Evolutionary conservation across 306 rosid genomes (phyloP).

Genomic region (Gastrolobium villosum): DNA sequence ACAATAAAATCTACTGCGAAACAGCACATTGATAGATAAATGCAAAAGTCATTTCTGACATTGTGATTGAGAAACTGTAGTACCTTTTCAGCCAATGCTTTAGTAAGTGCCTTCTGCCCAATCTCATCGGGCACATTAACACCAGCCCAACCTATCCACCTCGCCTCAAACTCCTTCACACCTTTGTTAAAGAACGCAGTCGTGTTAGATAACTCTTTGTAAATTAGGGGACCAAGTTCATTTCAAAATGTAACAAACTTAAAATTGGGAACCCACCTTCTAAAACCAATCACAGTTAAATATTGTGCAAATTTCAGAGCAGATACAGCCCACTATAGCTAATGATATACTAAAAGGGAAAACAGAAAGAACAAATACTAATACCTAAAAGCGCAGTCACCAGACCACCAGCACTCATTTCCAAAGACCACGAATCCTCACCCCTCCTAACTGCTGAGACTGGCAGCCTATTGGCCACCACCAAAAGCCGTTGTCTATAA

Average conservation of each 20-base stretch:
- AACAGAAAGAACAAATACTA: slow-evolving; percentile 22
- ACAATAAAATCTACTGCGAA: slow-evolving; percentile 21
- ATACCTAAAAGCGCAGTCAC: slow-evolving; percentile 90
- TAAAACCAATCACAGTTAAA: slow-evolving; percentile 37
- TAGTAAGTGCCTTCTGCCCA: slow-evolving; percentile 89
- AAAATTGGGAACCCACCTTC: slow-evolving; percentile 15
- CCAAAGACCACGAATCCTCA: slow-evolving; percentile 89
- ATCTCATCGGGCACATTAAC: slow-evolving; percentile 87
- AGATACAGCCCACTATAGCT: slow-evolving; percentile 17
- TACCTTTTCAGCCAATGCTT: slow-evolving; percentile 91
- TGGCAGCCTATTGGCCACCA: slow-evolving; percentile 92
- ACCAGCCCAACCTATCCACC: slow-evolving; percentile 99
- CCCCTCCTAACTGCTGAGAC: slow-evolving; percentile 89
- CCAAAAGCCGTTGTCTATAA: slow-evolving; percentile 75
- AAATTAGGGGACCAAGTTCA: slow-evolving; percentile 35
- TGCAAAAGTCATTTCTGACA: slow-evolving; percentile 2
- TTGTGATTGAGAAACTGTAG: slow-evolving; percentile 7
- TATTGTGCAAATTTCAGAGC: slow-evolving; percentile 11
- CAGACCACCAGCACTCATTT: slow-evolving; percentile 89
- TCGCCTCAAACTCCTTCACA: slow-evolving; percentile 85
- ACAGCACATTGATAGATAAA: slow-evolving; percentile 18
- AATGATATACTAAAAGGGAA: slow-evolving; percentile 13
- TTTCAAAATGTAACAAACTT: neutral
- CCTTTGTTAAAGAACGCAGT: slow-evolving; percentile 58
- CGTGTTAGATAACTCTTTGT: slow-evolving; percentile 41